phyloP scores from a whole-genome alignment of 2,329 filamentous ascomycete species.

The Calonectria pauciramosa region DNA sequence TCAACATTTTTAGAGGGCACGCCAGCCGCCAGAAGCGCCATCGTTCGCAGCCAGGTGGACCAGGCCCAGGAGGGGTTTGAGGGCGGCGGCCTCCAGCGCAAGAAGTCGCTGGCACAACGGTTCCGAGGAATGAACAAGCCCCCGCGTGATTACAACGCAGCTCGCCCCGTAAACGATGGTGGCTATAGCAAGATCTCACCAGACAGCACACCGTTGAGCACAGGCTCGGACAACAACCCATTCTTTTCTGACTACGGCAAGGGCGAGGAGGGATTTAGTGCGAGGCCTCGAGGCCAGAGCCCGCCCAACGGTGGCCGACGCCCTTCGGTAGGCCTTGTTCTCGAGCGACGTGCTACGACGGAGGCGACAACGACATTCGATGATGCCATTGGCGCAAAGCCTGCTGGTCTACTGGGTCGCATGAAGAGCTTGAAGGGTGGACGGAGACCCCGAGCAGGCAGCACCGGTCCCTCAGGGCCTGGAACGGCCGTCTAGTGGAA shows the following conservation, averaged over 20 bases:
- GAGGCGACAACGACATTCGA: constrained; percentile 61
- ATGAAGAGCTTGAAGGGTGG: constrained; percentile 87
- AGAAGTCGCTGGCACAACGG: constrained; percentile 95
- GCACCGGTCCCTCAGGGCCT: constrained; percentile 52
- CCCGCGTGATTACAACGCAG: constrained; percentile 72
- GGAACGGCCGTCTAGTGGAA: constrained; percentile 58
- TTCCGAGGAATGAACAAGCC: constrained; percentile 86
- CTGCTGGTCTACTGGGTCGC: constrained; percentile 78
- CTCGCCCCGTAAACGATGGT: constrained; percentile 65
- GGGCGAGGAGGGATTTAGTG: constrained; percentile 65
- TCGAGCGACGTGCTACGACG: constrained; percentile 76
- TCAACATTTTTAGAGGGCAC: constrained; percentile 97
- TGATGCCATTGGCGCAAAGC: constrained; percentile 59
- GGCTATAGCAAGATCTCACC: constrained; percentile 59
- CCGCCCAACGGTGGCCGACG: constrained; percentile 62
- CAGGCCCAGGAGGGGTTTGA: constrained; percentile 70
- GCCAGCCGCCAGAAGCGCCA: constrained; percentile 84
- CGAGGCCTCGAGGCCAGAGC: constrained; percentile 64
- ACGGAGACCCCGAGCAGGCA: constrained; percentile 58
- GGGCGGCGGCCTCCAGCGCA: constrained; percentile 78
- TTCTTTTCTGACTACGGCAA: constrained; percentile 85
- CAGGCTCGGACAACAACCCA: constrained; percentile 70
- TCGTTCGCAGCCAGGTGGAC: constrained; percentile 81
- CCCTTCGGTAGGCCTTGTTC: constrained; percentile 53
- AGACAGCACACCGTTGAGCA: constrained; percentile 51